Evolutionary conservation across 129 eudicot genomes (phyloP).

Genomic region (Gnaphalium uliginosum): DNA sequence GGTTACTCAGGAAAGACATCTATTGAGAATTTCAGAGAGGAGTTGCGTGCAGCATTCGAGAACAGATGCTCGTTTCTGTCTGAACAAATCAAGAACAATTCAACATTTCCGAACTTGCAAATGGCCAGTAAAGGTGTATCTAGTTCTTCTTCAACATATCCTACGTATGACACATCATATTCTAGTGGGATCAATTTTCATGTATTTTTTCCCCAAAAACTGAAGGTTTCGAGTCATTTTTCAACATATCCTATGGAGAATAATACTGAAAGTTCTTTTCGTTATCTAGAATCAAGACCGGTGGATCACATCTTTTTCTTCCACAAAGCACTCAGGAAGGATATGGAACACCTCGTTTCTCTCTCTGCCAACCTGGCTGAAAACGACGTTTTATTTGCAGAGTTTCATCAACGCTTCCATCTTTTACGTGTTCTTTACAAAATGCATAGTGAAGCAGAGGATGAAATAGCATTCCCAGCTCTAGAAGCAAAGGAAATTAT

Average conservation of each 20-base stretch:
- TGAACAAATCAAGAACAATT: slow-evolving; percentile 41
- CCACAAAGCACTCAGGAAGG: slow-evolving; percentile 82
- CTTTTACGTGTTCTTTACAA: slow-evolving; percentile 53
- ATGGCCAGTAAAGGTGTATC: slow-evolving; percentile 20
- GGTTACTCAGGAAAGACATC: slow-evolving; percentile 83
- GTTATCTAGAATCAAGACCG: slow-evolving; percentile 60
- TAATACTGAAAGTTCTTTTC: slow-evolving; percentile 26
- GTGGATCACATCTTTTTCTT: slow-evolving; percentile 77
- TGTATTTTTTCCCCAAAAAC: slow-evolving; percentile 54
- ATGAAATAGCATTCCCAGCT: slow-evolving; percentile 84
- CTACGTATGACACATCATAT: slow-evolving; percentile 42
- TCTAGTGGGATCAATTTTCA: slow-evolving; percentile 56
- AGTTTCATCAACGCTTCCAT: slow-evolving; percentile 58
- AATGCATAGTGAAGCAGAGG: slow-evolving; percentile 75
- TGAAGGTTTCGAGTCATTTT: slow-evolving; percentile 35
- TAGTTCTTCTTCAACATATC: slow-evolving; percentile 39
- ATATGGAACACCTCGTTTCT: slow-evolving; percentile 58
- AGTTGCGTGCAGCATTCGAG: slow-evolving; percentile 55
- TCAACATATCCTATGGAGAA: slow-evolving; percentile 34
- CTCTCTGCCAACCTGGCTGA: slow-evolving; percentile 59
- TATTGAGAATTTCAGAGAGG: slow-evolving; percentile 50
- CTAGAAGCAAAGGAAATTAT: slow-evolving; percentile 68
- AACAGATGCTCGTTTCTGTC: slow-evolving; percentile 51
- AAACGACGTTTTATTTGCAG: slow-evolving; percentile 42
- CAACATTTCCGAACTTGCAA: slow-evolving; percentile 20